Percentiles rank a stretch among this genome's conserved stretches.
phyloP scores from a whole-genome alignment of 345 rosid species.

The Syzygium aromaticum region DNA sequence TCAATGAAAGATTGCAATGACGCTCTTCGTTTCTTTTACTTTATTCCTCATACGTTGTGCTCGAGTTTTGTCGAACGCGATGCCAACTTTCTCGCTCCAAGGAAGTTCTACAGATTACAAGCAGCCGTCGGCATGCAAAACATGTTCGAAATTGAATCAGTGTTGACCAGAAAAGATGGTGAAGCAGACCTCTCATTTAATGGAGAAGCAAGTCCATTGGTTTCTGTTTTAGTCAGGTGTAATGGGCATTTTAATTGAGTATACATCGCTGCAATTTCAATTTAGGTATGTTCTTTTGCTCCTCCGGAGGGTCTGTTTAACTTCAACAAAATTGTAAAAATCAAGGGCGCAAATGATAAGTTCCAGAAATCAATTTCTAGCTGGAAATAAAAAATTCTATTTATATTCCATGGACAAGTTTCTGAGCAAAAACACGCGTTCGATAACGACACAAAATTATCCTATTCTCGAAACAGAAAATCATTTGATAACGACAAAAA shows the following conservation, averaged over 20 bases:
- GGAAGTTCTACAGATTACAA: not conserved
- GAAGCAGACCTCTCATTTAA: not conserved
- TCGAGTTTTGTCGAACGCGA: not conserved
- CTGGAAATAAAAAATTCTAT: too few species aligned
- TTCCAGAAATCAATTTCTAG: too few species aligned
- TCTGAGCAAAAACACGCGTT: too few species aligned
- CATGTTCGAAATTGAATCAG: too few species aligned
- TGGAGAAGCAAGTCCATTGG: not conserved
- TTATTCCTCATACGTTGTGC: not conserved
- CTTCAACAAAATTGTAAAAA: not conserved
- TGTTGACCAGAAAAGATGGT: too few species aligned
- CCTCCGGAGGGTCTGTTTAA: not conserved
- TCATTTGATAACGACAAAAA: too few species aligned
- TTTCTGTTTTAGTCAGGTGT: not conserved
- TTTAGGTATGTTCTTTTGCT: not conserved
- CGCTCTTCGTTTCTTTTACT: not conserved
- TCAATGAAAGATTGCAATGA: not conserved
- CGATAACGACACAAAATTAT: too few species aligned
- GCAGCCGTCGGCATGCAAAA: not conserved
- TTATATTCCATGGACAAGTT: too few species aligned
- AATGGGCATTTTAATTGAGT: not conserved
- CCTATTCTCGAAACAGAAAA: too few species aligned
- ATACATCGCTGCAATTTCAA: not conserved
- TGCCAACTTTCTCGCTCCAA: not conserved
- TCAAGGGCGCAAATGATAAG: too few species aligned